Evolutionary conservation across 2,329 filamentous ascomycete species (phyloP), one percentile per base, ranked within the genome.

Genomic region (Triangularia setosa): DNA sequence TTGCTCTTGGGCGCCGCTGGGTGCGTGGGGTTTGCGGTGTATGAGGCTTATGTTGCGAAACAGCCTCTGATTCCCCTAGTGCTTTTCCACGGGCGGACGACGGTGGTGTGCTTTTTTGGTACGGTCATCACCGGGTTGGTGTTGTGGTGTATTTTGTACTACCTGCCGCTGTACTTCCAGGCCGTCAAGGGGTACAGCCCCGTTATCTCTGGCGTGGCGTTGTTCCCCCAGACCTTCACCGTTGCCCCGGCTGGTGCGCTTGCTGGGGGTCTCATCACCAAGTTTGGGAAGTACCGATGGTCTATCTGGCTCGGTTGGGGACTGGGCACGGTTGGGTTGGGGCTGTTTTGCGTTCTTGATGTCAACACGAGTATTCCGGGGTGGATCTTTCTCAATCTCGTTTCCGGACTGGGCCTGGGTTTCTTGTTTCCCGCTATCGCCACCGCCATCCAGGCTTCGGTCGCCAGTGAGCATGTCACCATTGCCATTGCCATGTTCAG

Each of bases 141-240:
- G 4, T 59, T 77, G 1, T 74, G 70, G 64, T 62, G 71, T 1
- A 61, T 75, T 8, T 53, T 75, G 8, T 68, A 68, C n/a, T 77
- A 76, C 62, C 24, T 77, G 1, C 76, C 76, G 0, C 58, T 77
- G 0, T 73, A 74, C 44, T 77, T 72, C 64, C 75, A 78, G 61
- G 72, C 76, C 6, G 72, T 78, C 1, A 21, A 44, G 21, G n/a
- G 28, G 5, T 28, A 58, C 21, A 33, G 27, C 12, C 56, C 27
- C n/a, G 21, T 58, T 1, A 21, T 33, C 16, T 21, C 27, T 18
- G 56, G 27, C 27, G 30, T 58, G 18, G 33, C 28, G n/a, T 21
- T 23, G 6, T n/a, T 58, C 30, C 16, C 56, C n/a, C 33, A 33
- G 21, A 33, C 27, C 18, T 30, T 30, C 12, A 33, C 33, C 18